Base-by-base conservation (phyloP, 208 protist species). In the Leishmania guyanensis region DNA sequence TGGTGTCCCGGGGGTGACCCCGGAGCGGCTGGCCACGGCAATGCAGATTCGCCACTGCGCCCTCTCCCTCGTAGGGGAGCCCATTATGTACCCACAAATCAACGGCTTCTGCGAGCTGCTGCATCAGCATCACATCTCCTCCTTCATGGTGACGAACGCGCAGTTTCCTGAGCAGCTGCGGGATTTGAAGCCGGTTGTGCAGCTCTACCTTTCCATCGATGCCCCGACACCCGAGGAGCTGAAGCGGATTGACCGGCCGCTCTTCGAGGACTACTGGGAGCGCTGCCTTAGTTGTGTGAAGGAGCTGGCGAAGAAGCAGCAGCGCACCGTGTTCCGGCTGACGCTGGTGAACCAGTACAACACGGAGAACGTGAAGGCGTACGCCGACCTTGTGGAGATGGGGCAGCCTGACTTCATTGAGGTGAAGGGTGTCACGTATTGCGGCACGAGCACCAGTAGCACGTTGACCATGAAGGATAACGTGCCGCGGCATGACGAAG, bases 311-410 rank as follows among this genome's bases (percentile, higher is more conserved):
- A 84, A 80, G 68, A 98, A 98, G 84, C 81, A 68, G 72, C 97
- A 99, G 86, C 92, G 98, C 29, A 99, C 98, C 5, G 98, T 99
- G 48, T 99, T 99, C 89, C 94, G 98, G 1, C 89, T 99, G 33
- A 99, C 98, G 14, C 86, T 99, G 22, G 96, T 99, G 16, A 99
- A 99, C 83, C 82, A 91, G 39, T 99, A 96, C 87, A 99, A 99
- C 85, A 87, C 58, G 0, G 84, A 90, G 48, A 93, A 97, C 75
- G 81, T 94, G 50, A 75, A 82, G 36, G 86, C 91, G 54, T 93
- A 96, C 84, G 96, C 94, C 5, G 89, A 98, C 60, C 82, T 99
- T 16, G 93, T 99, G n/a, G 77, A 91, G 78, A 86, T 94, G 65
- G 98, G 97, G 0, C 89, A 91, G 90, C 98, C 98, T 8, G 93